Evolutionary conservation across 768 basidiomycete species (phyloP).

Genomic region (Suillus paluster): DNA sequence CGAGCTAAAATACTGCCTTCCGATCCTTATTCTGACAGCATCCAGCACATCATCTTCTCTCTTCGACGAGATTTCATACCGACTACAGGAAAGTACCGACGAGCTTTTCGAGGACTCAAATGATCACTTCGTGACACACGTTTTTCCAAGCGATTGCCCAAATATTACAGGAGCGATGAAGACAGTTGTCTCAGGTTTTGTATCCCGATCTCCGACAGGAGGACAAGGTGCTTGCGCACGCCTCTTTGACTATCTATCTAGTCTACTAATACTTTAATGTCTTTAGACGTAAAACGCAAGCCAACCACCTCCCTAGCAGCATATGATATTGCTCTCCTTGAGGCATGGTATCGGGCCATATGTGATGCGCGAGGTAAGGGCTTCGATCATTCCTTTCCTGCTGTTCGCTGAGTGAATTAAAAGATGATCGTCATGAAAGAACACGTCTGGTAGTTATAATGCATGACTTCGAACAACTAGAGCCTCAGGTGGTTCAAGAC

Average conservation of each 20-base stretch:
- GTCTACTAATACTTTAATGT: slow-evolving; percentile 1
- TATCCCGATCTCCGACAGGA: slow-evolving; percentile 40
- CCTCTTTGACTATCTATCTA: slow-evolving; percentile 3
- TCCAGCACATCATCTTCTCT: slow-evolving; percentile 51
- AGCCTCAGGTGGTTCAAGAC: slow-evolving; percentile 64
- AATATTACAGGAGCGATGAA: slow-evolving; percentile 60
- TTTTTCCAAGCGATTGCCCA: slow-evolving; percentile 61
- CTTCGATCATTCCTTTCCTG: not conserved
- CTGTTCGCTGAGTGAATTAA: slow-evolving; percentile 8
- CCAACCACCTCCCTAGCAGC: slow-evolving; percentile 55
- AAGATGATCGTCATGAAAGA: slow-evolving; percentile 17
- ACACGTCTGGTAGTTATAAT: slow-evolving; percentile 60
- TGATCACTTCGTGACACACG: slow-evolving; percentile 45
- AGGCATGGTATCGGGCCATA: slow-evolving; percentile 59
- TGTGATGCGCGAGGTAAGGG: slow-evolving; percentile 41
- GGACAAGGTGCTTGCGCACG: slow-evolving; percentile 32
- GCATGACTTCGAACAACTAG: slow-evolving; percentile 79
- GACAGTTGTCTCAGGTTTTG: slow-evolving; percentile 55
- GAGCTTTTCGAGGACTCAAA: slow-evolving; percentile 23
- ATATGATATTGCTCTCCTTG: slow-evolving; percentile 64
- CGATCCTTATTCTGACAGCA: slow-evolving; percentile 25
- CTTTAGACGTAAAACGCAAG: slow-evolving; percentile 48
- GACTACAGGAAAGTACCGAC: slow-evolving; percentile 38
- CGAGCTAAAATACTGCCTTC: not conserved
- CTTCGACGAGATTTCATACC: slow-evolving; percentile 46